Evolutionary conservation across 768 basidiomycete species (phyloP).

Genomic region (Suillus subalutaceus): DNA sequence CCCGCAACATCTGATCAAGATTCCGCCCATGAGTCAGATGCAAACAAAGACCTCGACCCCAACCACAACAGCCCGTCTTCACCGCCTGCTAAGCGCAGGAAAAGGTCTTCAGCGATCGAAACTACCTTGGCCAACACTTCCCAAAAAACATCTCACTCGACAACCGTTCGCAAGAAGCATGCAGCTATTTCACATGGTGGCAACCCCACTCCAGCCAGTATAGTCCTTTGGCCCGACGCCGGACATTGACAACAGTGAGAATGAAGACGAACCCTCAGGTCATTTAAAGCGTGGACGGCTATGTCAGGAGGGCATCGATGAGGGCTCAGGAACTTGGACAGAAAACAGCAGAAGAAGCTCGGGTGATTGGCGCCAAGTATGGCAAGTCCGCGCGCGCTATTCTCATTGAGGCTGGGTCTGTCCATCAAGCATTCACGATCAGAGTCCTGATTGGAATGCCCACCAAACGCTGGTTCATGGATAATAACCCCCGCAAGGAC

Average conservation of each 20-base stretch:
- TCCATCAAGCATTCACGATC: neutral
- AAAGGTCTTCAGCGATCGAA: neutral
- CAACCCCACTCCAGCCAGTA: neutral
- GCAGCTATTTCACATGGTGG: neutral
- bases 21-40: too few relatives aligned
- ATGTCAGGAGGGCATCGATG: neutral
- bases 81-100: neutral
- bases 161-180: neutral
- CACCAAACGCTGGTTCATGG: neutral
- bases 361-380: neutral
- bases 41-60: neutral
- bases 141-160: neutral
- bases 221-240: neutral
- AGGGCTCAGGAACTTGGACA: neutral
- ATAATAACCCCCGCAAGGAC: neutral
- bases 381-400: neutral
- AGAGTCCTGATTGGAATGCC: constrained; percentile 1
- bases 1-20: neutral
- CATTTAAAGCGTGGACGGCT: neutral
- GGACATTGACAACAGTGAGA: neutral
- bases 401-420: constrained; percentile 6
- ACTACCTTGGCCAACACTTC: too few relatives aligned
- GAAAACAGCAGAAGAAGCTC: neutral
- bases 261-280: neutral
- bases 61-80: neutral